Evolutionary conservation across 371 early-diverging fungal species (phyloP), one percentile per base, ranked within the genome.

Genomic region (Apophysomyces elegans): DNA sequence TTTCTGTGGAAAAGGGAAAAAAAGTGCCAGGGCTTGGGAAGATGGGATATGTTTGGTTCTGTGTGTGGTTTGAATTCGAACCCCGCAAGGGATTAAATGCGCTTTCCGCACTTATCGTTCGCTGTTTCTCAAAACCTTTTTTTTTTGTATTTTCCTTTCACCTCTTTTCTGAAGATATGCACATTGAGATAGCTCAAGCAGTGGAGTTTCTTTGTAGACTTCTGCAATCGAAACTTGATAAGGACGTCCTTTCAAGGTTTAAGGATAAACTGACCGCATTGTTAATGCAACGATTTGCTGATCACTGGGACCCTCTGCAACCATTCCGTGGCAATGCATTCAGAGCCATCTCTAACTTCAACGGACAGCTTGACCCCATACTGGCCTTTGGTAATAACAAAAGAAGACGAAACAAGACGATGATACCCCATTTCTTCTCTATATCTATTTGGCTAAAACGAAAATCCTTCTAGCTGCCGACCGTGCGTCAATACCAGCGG

Each of bases 271-370:
- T 88, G 37, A 64, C 72, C 37, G 70, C 63, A 8, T 59, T 76
- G 16, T 68, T 88, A 21, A 46, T 65, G 14, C 69, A 71, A 21
- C 74, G 76, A 63, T 88, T 84, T 60, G 58, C 59, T 18, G 75
- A 85, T 60, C 93, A 93, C 66, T 93, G 93, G 93, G 83, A 91
- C 63, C 66, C 84, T 8, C 79, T 87, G 41, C 77, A 82, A 39
- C 89, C 92, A 26, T 74, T 68, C 59, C 73, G 73, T 36, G 93
- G 93, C 61, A 91, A 89, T 71, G 93, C 81, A 16, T 93, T 86
- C 78, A 84, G 93, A 71, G 85, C 92, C 32, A 81, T 93, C 65
- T 84, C 90, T 56, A 85, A 86, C 60, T 88, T 88, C 68, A 85
- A 84, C 56, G 83, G 86, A n/a, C 75, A 76, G 54, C 77, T 91